phyloP scores from a whole-genome alignment of 305 asterid species.

The Vinca major region DNA sequence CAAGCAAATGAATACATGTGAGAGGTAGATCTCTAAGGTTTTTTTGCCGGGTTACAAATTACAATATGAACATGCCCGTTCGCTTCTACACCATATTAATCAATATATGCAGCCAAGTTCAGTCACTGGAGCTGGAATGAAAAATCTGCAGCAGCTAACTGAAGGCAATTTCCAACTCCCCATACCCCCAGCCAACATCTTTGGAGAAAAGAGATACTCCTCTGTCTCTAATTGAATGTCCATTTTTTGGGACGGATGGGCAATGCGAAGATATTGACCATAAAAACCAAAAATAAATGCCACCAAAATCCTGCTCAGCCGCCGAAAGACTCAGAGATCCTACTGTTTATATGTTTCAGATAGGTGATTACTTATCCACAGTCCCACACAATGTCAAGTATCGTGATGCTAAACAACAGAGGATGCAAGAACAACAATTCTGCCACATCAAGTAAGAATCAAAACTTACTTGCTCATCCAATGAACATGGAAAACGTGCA shows the following conservation, averaged over 20 bases:
- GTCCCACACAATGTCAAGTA: constrained; percentile 36
- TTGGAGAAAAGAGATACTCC: not conserved
- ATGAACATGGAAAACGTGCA: not conserved
- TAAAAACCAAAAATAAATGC: not conserved
- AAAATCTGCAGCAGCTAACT: too few relatives aligned
- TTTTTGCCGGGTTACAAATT: too few relatives aligned
- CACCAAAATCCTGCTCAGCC: not conserved
- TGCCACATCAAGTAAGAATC: not conserved
- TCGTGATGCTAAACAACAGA: not conserved
- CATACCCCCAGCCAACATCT: not conserved
- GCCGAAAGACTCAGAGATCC: not conserved
- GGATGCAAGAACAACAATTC: not conserved
- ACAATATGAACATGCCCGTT: too few relatives aligned
- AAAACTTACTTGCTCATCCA: not conserved
- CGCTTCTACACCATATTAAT: too few relatives aligned
- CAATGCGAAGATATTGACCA: not conserved
- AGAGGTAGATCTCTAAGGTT: too few relatives aligned
- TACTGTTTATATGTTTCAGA: not conserved
- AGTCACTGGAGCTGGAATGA: too few relatives aligned
- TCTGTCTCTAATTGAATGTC: not conserved
- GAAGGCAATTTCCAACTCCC: too few relatives aligned
- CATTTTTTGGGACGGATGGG: too few relatives aligned
- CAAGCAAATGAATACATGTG: too few relatives aligned
- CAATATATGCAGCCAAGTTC: too few relatives aligned
- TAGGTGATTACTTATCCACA: constrained; percentile 56